Base-by-base conservation (phyloP, 2,329 filamentous ascomycete species). In the Monascus ruber region DNA sequence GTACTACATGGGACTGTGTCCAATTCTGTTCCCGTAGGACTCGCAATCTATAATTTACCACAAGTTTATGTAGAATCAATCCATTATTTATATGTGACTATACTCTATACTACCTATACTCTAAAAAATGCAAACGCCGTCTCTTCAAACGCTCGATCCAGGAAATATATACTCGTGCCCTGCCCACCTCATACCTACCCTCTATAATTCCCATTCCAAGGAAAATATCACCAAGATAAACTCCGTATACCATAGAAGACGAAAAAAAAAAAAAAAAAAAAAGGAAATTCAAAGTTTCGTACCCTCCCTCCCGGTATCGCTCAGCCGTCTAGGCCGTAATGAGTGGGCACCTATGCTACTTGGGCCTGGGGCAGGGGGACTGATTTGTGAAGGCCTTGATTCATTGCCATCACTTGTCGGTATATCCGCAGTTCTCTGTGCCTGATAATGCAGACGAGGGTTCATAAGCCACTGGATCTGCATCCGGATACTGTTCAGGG, bases 381-480 rank as follows among this genome's bases (percentile, higher is more conserved):
- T 47, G 11, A 53, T 26, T 3, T 37, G 28, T 37, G 41, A 1
- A 39, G 38, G 31, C 34, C 43, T 42, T 11, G 36, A n/a, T 11
- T 36, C 38, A 7, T 40, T 45, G 32, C 43, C 35, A 24, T 32
- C 43, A 26, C 44, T 52, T 31, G 48, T 38, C 24, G 53, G 52
- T 11, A 50, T 40, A 24, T 41, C 48, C 2, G 48, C 43, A 6
- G 49, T 38, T 17, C 59, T 50, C 33, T 62, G 51, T 2, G 52
- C 54, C 24, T 67, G 58, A 29, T 29, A 10, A 42, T 75, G 71
- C 42, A 77, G 55, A 11, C 73, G 69, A 2, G 72, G 68, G 43
- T 73, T 74, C 50, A 77, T 72, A 8, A 79, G 65, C 76, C 76
- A 79, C 38, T 78, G 74, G 24, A 80, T 64, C 49, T 80, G 76